A percentile compares a stretch with the other conserved stretches of the same genome.
phyloP scores from a whole-genome alignment of 2,329 filamentous ascomycete genomes.

The Penicillium corylophilum region DNA sequence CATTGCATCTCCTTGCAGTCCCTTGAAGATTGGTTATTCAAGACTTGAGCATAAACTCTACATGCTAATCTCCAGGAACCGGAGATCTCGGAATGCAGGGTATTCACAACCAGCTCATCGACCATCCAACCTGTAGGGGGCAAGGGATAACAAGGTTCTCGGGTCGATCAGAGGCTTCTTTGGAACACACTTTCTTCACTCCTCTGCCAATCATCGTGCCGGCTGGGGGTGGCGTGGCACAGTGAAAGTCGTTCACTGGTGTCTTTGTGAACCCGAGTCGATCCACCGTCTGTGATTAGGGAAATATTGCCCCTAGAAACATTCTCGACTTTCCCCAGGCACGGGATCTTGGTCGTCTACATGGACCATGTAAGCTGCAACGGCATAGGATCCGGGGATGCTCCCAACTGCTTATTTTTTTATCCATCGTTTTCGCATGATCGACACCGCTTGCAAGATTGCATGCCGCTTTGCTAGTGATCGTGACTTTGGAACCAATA shows the following conservation, averaged over 20 bases:
- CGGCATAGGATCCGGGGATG: background rate
- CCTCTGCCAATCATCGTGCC: conserved; percentile 14
- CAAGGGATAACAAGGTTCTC: conserved; percentile 15
- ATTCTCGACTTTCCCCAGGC: background rate
- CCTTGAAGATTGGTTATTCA: background rate
- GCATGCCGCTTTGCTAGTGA: background rate
- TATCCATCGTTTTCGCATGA: background rate
- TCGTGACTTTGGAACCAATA: background rate
- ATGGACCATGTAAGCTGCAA: background rate
- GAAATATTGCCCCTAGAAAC: background rate
- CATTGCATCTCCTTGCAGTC: background rate
- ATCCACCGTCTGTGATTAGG: background rate
- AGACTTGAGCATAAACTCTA: background rate
- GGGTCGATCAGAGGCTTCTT: conserved; percentile 11
- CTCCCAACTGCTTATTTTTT: background rate
- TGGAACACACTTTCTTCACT: conserved; percentile 3
- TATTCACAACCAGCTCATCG: background rate
- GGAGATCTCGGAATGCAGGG: conserved; percentile 3
- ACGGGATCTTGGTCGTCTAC: background rate
- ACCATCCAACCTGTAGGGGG: background rate
- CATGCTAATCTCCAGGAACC: background rate
- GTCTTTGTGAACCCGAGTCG: background rate
- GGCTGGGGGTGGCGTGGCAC: conserved; percentile 8
- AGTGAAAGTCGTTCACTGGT: conserved; percentile 8
- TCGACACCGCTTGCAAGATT: background rate